Evolutionary conservation across 2,329 filamentous ascomycete genomes (phyloP).

Genomic region (Aspergillus cejpii): DNA sequence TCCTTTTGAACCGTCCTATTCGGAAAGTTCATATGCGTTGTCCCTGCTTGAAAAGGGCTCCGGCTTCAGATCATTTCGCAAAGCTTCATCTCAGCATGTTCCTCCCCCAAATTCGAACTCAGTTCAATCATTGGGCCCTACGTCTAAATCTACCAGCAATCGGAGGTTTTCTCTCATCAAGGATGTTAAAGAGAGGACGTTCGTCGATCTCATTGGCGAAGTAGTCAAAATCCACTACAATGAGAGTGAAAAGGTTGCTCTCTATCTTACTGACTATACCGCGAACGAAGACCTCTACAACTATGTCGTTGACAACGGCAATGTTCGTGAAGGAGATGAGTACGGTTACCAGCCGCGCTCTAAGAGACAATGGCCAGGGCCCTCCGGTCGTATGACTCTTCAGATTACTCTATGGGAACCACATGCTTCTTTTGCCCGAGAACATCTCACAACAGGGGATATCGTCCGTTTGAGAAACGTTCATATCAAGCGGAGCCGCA

Average conservation of each 20-base stretch:
- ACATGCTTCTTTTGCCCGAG: slow-evolving; percentile 55
- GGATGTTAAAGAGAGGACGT: slow-evolving; percentile 52
- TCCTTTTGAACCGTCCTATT: slow-evolving; percentile 20
- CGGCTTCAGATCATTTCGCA: slow-evolving; percentile 9
- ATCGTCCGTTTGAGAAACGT: slow-evolving; percentile 67
- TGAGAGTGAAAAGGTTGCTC: slow-evolving; percentile 45
- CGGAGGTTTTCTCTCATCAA: slow-evolving; percentile 55
- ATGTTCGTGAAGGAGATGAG: slow-evolving; percentile 47
- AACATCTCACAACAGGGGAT: slow-evolving; percentile 51
- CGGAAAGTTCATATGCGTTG: slow-evolving; percentile 27
- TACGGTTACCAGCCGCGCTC: slow-evolving; percentile 48
- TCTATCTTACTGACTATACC: slow-evolving; percentile 83
- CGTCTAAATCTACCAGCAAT: slow-evolving; percentile 3
- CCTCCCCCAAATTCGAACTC: not conserved
- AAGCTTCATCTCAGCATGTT: not conserved
- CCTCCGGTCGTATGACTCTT: slow-evolving; percentile 64
- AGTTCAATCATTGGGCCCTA: slow-evolving; percentile 9
- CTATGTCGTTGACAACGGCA: slow-evolving; percentile 39
- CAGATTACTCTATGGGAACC: slow-evolving; percentile 64
- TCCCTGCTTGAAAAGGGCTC: slow-evolving; percentile 22
- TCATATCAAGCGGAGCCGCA: slow-evolving; percentile 55
- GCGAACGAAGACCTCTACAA: slow-evolving; percentile 59
- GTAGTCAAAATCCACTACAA: slow-evolving; percentile 54
- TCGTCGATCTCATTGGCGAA: slow-evolving; percentile 64
- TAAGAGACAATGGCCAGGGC: slow-evolving; percentile 58